Conservation (phyloP, 1,284 basidiomycete species). For the Phellinidium pouzarii region DNA sequence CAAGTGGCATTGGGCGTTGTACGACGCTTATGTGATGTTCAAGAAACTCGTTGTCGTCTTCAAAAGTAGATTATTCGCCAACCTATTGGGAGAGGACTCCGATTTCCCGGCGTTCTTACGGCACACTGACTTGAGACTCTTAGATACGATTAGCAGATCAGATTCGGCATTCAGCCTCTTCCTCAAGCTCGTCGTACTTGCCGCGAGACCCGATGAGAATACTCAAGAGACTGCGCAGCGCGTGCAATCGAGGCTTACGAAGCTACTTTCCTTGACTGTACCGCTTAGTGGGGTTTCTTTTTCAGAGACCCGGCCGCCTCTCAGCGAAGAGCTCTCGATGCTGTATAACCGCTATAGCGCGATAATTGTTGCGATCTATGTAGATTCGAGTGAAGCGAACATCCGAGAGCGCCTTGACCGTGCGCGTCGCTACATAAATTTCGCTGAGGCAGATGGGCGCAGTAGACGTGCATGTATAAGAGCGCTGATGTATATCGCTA, state of each 20-base stretch:
- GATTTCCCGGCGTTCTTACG: conserved; percentile 79
- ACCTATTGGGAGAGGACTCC: conserved; percentile 66
- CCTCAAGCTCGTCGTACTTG: conserved; percentile 67
- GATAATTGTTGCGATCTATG: conserved; percentile 69
- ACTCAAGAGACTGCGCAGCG: conserved; percentile 31
- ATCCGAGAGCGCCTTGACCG: conserved; percentile 51
- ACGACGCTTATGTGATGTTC: conserved; percentile 54
- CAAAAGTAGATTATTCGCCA: conserved; percentile 72
- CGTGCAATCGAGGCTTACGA: conserved; percentile 49
- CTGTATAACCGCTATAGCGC: conserved; percentile 84
- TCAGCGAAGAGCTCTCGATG: conserved; percentile 61
- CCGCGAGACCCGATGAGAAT: conserved; percentile 34
- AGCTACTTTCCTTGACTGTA: conserved; percentile 73
- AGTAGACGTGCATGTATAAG: conserved; percentile 72
- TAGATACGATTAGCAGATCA: conserved; percentile 43
- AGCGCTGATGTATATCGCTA: conserved; percentile 71
- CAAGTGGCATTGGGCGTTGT: conserved; percentile 71
- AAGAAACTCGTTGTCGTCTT: conserved; percentile 72
- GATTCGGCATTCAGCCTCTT: conserved; percentile 81
- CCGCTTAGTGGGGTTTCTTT: conserved; percentile 71
- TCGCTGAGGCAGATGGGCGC: conserved; percentile 60
- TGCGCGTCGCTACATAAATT: conserved; percentile 63
- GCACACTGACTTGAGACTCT: conserved; percentile 48
- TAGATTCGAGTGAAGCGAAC: conserved; percentile 51
- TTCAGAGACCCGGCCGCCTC: conserved; percentile 47